Evolutionary conservation across 2,329 filamentous ascomycete genomes (phyloP), one percentile per base, ranked within the genome.

Genomic region (Lachnellula cervina): DNA sequence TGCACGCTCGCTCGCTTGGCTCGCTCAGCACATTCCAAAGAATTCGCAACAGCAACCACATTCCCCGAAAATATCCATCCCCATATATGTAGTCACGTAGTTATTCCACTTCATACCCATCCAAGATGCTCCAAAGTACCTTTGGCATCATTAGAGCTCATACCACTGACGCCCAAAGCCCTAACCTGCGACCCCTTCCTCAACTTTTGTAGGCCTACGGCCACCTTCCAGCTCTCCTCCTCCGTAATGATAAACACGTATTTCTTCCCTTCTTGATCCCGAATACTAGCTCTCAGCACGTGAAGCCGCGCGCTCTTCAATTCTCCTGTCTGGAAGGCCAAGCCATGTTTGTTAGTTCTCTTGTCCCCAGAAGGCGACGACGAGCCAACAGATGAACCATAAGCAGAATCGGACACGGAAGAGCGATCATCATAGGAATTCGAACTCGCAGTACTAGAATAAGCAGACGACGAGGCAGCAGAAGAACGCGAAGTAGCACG

Each of bases 141-240:
- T 62, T 77, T 77, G 11, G 80, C 77, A 64, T 87, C 84, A 16
- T 73, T 64, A 11, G 73, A 71, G 48, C 77, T 73, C 74, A 87
- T 79, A 45, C 77, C 76, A 54, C 79, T 77, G 34, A 87, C 77
- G 5, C 80, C 81, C 46, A 87, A 72, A 55, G 81, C 78, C 52
- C 82, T 75, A 34, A 80, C 80, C 68, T 85, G 82, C 3, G 79
- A 80, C 5, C 84, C 84, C 52, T 78, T 77, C 51, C 83, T 74
- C 63, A 88, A 70, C 45, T 80, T 76, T 68, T 85, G 81, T 62
- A 88, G 67, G 2, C 82, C 84, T 37, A 80, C 73, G 1, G 82
- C 77, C 23, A 88, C 74, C 76, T 88, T 88, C 85, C 85, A 88
- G 28, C 78, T 79, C 68, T 88, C 84, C 58, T 82, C 78, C 66